Percentiles rank a stretch among this genome's conserved stretches.
Conservation (phyloP, 2,329 filamentous ascomycete genomes). For the Sporothrix mexicana region DNA sequence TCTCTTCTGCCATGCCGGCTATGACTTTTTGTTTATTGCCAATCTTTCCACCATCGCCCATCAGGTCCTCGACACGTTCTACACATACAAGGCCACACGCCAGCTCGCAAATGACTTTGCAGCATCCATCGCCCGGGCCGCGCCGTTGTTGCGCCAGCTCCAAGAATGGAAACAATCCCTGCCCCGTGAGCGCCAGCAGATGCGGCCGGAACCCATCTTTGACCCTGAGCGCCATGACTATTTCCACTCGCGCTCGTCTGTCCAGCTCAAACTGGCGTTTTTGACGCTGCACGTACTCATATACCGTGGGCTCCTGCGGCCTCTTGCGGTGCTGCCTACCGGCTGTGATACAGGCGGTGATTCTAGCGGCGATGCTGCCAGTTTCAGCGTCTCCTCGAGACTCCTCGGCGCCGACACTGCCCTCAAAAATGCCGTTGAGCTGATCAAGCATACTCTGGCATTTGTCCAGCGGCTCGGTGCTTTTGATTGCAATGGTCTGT, state of each 20-base stretch:
- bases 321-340: not conserved
- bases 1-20: slow-evolving; percentile 10
- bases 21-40: slow-evolving; percentile 10
- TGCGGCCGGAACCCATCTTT: slow-evolving; percentile 3
- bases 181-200: not conserved
- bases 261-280: slow-evolving; percentile 1
- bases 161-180: not conserved
- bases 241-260: slow-evolving; percentile 22
- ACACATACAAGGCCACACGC: not conserved
- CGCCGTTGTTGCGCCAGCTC: not conserved
- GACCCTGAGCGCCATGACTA: slow-evolving; percentile 20
- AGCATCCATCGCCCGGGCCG: not conserved
- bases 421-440: not conserved
- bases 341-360: not conserved
- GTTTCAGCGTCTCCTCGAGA: not conserved
- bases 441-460: not conserved
- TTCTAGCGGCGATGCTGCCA: no score
- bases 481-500: slow-evolving; percentile 12
- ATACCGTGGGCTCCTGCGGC: not conserved
- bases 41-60: not conserved
- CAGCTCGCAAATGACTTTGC: not conserved
- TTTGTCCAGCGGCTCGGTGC: slow-evolving; percentile 10
- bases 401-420: not conserved
- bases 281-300: slow-evolving; percentile 10
- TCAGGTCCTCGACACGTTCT: not conserved